Evolutionary conservation across 352 stramenopile genomes (phyloP).

Genomic region (Globisporangium perplexum): DNA sequence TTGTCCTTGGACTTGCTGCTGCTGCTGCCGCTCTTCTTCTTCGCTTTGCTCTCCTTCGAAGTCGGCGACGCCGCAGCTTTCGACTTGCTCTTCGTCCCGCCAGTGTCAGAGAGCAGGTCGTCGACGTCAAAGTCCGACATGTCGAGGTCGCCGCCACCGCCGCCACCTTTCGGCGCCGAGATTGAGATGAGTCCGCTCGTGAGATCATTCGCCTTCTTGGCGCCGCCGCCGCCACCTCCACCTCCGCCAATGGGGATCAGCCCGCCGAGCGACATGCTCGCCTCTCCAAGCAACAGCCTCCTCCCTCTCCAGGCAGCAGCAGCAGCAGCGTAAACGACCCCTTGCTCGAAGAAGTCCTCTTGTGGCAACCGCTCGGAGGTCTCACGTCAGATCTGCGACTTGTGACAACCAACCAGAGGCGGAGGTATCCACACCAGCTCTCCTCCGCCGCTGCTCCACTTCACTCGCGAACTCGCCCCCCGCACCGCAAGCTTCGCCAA

Average conservation of each 20-base stretch:
- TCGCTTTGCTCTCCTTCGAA: slow-evolving; percentile 25
- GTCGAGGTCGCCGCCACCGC: slow-evolving; percentile 11
- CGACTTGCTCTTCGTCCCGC: slow-evolving; percentile 13
- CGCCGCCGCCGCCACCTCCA: slow-evolving; percentile 11
- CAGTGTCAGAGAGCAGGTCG: slow-evolving; percentile 41
- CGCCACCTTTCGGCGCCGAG: slow-evolving; percentile 7
- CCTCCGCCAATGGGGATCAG: slow-evolving; percentile 44
- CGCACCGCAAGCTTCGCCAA: not conserved
- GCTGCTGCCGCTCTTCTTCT: slow-evolving; percentile 20
- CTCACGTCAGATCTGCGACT: not conserved
- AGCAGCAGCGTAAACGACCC: not conserved
- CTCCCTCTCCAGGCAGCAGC: not conserved
- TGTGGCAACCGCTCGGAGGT: not conserved
- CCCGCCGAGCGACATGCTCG: slow-evolving; percentile 34
- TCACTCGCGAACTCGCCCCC: not conserved
- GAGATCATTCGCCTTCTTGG: slow-evolving; percentile 32
- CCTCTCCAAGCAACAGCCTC: not conserved
- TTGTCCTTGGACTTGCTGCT: slow-evolving; percentile 22
- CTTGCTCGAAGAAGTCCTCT: not conserved
- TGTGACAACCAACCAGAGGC: not conserved
- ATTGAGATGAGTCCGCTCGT: slow-evolving; percentile 64
- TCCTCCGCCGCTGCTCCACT: too few relatives aligned
- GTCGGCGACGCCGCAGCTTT: slow-evolving; percentile 14
- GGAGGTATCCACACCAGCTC: not conserved
- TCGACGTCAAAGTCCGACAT: slow-evolving; percentile 30